Evolutionary conservation across 2,329 filamentous ascomycete species (phyloP).

Genomic region (Exophiala lecanii-corni): DNA sequence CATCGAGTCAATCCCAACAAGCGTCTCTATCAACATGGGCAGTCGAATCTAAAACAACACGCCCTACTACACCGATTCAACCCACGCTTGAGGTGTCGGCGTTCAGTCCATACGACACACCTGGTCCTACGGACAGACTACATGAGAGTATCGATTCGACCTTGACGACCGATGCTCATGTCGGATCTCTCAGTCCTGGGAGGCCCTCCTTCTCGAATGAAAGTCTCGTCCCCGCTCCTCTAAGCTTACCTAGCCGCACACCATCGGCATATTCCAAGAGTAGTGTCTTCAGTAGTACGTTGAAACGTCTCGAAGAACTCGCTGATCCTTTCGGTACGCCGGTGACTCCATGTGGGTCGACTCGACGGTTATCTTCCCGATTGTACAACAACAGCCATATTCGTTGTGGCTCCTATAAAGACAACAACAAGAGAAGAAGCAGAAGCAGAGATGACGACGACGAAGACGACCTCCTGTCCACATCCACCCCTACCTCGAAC

Average conservation of each 20-base stretch:
- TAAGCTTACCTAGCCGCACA: conserved; percentile 3
- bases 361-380: too few relatives aligned
- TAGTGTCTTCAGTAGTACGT: conserved; percentile 8
- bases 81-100: conserved; percentile 17
- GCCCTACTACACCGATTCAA: conserved; percentile 17
- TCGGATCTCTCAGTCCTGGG: background rate
- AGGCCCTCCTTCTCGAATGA: background rate
- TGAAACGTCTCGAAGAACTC: background rate
- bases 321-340: conserved; percentile 17
- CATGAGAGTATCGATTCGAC: conserved; percentile 7
- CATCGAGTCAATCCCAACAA: conserved; percentile 7
- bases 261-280: conserved; percentile 5
- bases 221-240: conserved; percentile 9
- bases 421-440: too few relatives aligned
- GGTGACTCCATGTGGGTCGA: too few relatives aligned
- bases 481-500: too few relatives aligned
- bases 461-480: too few relatives aligned
- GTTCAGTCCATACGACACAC: conserved; percentile 25
- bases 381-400: too few relatives aligned
- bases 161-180: background rate
- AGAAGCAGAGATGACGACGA: too few relatives aligned
- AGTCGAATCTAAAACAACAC: too few relatives aligned
- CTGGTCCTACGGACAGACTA: conserved; percentile 1
- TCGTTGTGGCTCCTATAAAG: too few relatives aligned
- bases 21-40: background rate